A percentile compares a stretch with the other conserved stretches of the same genome.
phyloP scores from a whole-genome alignment of 2,329 filamentous ascomycete species.

The Penicillium olsonii region DNA sequence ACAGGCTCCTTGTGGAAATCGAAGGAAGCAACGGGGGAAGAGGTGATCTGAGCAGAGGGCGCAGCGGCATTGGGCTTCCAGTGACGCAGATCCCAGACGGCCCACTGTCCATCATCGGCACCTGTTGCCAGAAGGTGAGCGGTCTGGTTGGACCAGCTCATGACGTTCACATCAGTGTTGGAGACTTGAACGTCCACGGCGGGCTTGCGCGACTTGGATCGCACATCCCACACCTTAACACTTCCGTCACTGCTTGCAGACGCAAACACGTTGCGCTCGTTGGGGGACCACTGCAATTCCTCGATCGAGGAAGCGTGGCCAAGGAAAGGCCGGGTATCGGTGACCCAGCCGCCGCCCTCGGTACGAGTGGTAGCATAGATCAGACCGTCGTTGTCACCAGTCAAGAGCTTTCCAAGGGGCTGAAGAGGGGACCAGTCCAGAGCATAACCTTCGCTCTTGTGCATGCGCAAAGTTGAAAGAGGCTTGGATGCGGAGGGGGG shows the following conservation, averaged over 20 bases:
- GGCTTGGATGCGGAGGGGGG: conserved; percentile 85
- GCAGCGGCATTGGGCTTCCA: conserved; percentile 72
- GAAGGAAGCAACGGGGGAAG: conserved; percentile 87
- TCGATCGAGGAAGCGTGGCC: conserved; percentile 86
- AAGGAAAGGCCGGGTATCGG: conserved; percentile 78
- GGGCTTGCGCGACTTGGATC: conserved; percentile 85
- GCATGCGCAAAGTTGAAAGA: conserved; percentile 80
- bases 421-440: conserved; percentile 92
- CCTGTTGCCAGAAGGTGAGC: conserved; percentile 88
- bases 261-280: conserved; percentile 89
- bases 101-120: conserved; percentile 91
- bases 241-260: conserved; percentile 93
- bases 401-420: conserved; percentile 80
- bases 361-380: conserved; percentile 88
- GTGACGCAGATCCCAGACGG: conserved; percentile 91
- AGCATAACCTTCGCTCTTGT: conserved; percentile 92
- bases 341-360: conserved; percentile 85
- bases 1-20: conserved; percentile 96
- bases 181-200: conserved; percentile 85
- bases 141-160: conserved; percentile 90
- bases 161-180: conserved; percentile 87
- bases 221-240: conserved; percentile 92
- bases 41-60: conserved; percentile 53
- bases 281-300: conserved; percentile 95
- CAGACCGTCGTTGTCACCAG: conserved; percentile 84